Evolutionary conservation across 148 eudicot species (phyloP).

Genomic region (Limonium bicolor): DNA sequence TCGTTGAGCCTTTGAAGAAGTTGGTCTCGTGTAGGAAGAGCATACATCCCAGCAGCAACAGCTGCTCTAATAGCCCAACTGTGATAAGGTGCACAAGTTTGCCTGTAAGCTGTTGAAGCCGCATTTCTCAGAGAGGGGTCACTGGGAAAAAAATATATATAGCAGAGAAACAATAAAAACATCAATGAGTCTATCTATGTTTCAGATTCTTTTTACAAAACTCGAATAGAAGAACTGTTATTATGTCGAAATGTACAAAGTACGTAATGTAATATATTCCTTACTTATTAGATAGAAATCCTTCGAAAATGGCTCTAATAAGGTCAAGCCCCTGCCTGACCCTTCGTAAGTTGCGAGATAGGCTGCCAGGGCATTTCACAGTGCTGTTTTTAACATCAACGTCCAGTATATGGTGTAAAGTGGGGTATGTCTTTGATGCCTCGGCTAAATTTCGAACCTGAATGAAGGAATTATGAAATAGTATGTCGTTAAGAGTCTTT

Average conservation of each 20-base stretch:
- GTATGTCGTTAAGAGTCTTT: too few relatives aligned
- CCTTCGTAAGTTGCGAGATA: conserved; percentile 79
- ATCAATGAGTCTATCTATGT: too few relatives aligned
- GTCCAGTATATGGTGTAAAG: conserved; percentile 49
- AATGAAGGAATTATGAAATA: neutral
- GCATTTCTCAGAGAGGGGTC: conserved; percentile 54
- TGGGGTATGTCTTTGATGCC: conserved; percentile 43
- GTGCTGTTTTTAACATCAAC: conserved; percentile 40
- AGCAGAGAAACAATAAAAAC: too few relatives aligned
- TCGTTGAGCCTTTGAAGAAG: conserved; percentile 52
- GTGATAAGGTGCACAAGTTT: conserved; percentile 80
- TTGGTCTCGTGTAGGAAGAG: conserved; percentile 68
- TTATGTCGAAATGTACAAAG: too few relatives aligned
- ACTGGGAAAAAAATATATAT: too few relatives aligned
- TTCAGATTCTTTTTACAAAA: too few relatives aligned
- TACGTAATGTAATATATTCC: too few relatives aligned
- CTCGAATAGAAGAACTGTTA: too few relatives aligned
- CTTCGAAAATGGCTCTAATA: conserved; percentile 58
- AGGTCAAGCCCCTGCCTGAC: conserved; percentile 98
- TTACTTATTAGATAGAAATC: conserved; percentile 51
- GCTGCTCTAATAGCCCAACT: conserved; percentile 86
- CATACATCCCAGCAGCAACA: conserved; percentile 80
- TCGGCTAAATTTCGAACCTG: conserved; percentile 62
- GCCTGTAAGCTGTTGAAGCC: conserved; percentile 66
- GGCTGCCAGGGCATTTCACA: conserved; percentile 69